Percentiles rank a stretch among this genome's conserved stretches.
These are phyloP conservation scores for Coemansia sp. DNA, from an alignment of 192 early-diverging fungal genomes.

Conservation along the genomic window DNA sequence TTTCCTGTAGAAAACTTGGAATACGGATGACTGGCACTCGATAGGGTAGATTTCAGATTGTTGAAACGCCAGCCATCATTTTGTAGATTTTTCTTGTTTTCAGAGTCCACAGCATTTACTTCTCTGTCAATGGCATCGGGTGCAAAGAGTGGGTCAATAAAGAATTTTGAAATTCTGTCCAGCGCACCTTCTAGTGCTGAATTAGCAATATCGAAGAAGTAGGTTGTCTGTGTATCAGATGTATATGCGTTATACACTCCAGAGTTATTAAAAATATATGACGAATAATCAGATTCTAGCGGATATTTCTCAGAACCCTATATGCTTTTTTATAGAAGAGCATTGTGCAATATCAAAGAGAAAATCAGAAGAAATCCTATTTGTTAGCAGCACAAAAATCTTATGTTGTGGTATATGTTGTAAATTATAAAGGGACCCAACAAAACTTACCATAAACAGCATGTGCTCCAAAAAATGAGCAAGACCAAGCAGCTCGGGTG, in stretches of 20 bases:
- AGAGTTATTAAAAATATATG: slow-evolving; percentile 24
- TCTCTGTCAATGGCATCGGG: slow-evolving; percentile 84
- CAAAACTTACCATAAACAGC: slow-evolving; percentile 54
- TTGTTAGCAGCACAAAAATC: background rate
- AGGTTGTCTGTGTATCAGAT: slow-evolving; percentile 10
- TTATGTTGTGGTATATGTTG: background rate
- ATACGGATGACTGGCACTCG: slow-evolving; percentile 69
- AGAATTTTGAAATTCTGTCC: slow-evolving; percentile 77
- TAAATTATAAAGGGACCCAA: background rate
- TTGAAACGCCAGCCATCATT: slow-evolving; percentile 40
- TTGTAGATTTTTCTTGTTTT: slow-evolving; percentile 83
- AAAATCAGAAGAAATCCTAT: background rate
- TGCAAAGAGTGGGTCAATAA: slow-evolving; percentile 79
- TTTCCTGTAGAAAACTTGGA: slow-evolving; percentile 83
- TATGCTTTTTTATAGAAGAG: background rate
- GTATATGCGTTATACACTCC: slow-evolving; percentile 44
- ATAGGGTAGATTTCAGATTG: background rate
- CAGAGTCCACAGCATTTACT: slow-evolving; percentile 86
- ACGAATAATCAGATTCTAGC: slow-evolving; percentile 60
- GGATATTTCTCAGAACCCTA: slow-evolving; percentile 70
- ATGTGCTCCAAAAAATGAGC: slow-evolving; percentile 74
- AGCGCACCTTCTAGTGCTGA: slow-evolving; percentile 58
- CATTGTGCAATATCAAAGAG: background rate
- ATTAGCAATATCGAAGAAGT: slow-evolving; percentile 16
- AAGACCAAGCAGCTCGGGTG: slow-evolving; percentile 59